Evolutionary conservation across 2,329 filamentous ascomycete genomes (phyloP).

Genomic region (Sclerotinia spermophila): DNA sequence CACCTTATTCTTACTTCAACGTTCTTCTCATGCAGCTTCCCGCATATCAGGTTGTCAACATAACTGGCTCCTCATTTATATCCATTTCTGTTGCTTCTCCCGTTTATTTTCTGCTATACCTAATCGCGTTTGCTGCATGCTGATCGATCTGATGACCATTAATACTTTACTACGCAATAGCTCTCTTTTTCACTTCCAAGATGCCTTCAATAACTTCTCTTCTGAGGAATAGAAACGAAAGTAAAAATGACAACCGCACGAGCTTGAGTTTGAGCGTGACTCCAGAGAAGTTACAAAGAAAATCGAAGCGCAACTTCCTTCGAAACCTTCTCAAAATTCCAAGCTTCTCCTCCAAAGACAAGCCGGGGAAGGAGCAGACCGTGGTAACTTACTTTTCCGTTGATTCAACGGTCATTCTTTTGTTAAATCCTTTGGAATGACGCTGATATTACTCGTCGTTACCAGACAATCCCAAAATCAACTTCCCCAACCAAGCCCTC

Average conservation of each 20-base stretch:
- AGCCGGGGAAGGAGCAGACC: slow-evolving; percentile 21
- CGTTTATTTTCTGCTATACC: slow-evolving; percentile 15
- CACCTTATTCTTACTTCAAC: slow-evolving; percentile 11
- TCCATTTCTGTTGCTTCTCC: slow-evolving; percentile 9
- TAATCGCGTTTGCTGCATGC: slow-evolving; percentile 18
- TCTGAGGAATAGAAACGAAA: slow-evolving; percentile 27
- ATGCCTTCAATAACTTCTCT: slow-evolving; percentile 36
- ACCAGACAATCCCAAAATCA: slow-evolving; percentile 14
- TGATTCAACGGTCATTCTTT: neutral
- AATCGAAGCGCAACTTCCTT: slow-evolving; percentile 38
- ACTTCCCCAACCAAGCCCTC: slow-evolving; percentile 17
- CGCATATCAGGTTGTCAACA: slow-evolving; percentile 13
- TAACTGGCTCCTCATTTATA: slow-evolving; percentile 11
- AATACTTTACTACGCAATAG: neutral
- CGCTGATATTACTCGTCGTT: slow-evolving; percentile 18
- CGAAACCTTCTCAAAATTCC: slow-evolving; percentile 35
- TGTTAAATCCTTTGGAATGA: slow-evolving; percentile 20
- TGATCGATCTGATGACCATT: slow-evolving; percentile 20
- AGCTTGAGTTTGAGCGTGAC: slow-evolving; percentile 22
- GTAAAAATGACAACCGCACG: slow-evolving; percentile 24
- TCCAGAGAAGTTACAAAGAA: slow-evolving; percentile 32
- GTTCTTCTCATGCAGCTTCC: slow-evolving; percentile 15
- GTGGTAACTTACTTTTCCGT: slow-evolving; percentile 19
- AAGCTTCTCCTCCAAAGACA: slow-evolving; percentile 21
- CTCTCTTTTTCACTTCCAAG: slow-evolving; percentile 16